Evolutionary conservation across 805 yeast genomes (phyloP), one percentile per base, ranked within the genome.

Genomic region (Zygoascus ofunaensis): DNA sequence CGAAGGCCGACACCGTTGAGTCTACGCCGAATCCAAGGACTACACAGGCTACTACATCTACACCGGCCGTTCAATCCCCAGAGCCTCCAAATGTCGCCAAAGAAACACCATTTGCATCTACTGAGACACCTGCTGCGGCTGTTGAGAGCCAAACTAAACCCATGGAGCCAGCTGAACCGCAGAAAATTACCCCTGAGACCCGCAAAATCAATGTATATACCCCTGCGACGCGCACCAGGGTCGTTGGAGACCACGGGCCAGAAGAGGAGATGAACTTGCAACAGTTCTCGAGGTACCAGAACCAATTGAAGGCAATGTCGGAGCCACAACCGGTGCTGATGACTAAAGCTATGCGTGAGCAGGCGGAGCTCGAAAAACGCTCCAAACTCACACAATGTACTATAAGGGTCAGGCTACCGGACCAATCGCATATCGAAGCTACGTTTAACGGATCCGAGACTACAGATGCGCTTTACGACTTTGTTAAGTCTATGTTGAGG

Each of bases 371-470:
- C 45, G 46, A 55, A 49, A 49, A 62, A 55, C 42, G 49, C 36
- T 23, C 47, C 49, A 34, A 61, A n/a, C 45, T 58, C 14, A 46
- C 48, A 18, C 37, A 59, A 39, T 70, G 76, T 42, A 56, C 64
- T 5, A 56, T 80, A 1, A 65, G 86, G 45, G 53, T 80, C 8
- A 66, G 73, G 43, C 73, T 81, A 47, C 84, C 85, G 0, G 83
- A 80, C 57, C 68, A 70, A 44, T 65, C 70, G 2, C 64, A 64
- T 19, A 55, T 80, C 1, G 79, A 80, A 50, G 64, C 75, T 15
- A 66, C 62, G n/a, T 72, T 80, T 50, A 55, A 56, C 8, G 68
- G 76, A 4, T 52, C 54, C 0, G 76, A 76, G 40, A 69, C 73
- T 0, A 61, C 70, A 4, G 55, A 58, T 19, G 58, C 55, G 7